phyloP scores from a whole-genome alignment of 1,284 basidiomycete genomes.

The Tilletia walkeri region DNA sequence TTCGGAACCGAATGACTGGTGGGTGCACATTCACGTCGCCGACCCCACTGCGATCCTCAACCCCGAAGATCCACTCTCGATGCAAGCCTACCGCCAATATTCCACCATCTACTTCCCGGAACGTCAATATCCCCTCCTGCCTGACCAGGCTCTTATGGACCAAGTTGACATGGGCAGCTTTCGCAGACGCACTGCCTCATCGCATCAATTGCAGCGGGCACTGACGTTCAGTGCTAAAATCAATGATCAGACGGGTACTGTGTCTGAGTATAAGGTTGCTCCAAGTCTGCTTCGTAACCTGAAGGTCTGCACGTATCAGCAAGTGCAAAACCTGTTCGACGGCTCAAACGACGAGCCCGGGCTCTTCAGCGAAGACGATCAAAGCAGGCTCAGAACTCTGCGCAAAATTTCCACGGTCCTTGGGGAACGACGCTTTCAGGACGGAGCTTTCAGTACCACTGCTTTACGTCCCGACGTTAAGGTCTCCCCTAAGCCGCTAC shows the following conservation, averaged over 20 bases:
- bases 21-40: slow-evolving; percentile 91
- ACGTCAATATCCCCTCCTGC: slow-evolving; percentile 57
- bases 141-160: slow-evolving; percentile 59
- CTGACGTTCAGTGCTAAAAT: slow-evolving; percentile 81
- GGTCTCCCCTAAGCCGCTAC: slow-evolving; percentile 19
- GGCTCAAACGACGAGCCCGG: slow-evolving; percentile 26
- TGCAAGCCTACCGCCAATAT: slow-evolving; percentile 33
- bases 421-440: slow-evolving; percentile 21
- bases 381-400: slow-evolving; percentile 59
- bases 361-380: slow-evolving; percentile 28
- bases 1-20: slow-evolving; percentile 59
- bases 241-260: slow-evolving; percentile 63
- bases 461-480: not conserved
- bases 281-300: slow-evolving; percentile 73
- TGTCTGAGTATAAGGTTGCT: slow-evolving; percentile 70
- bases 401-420: slow-evolving; percentile 49
- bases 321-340: slow-evolving; percentile 59
- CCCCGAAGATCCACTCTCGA: slow-evolving; percentile 64
- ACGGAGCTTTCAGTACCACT: not conserved
- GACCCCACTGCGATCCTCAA: slow-evolving; percentile 83
- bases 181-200: slow-evolving; percentile 54
- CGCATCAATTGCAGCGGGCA: slow-evolving; percentile 58
- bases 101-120: slow-evolving; percentile 46
- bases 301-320: slow-evolving; percentile 68
- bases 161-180: slow-evolving; percentile 32